Conservation (phyloP, 139 green algal species). For the Desmodesmus armatus region DNA sequence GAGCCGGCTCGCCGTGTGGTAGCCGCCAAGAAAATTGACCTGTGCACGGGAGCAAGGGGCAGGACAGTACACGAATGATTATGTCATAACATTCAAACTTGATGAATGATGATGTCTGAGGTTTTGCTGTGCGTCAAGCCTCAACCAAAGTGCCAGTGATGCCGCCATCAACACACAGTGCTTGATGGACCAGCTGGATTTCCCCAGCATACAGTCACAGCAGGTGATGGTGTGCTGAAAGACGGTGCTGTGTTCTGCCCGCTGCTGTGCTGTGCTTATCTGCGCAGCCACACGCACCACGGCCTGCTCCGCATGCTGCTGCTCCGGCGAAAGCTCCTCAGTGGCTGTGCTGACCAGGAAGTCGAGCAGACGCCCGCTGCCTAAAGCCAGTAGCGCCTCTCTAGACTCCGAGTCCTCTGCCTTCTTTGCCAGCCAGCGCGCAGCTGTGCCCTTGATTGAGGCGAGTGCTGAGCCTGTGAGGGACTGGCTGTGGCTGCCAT, state of each 20-base stretch:
- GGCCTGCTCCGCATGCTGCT: conserved; percentile 43
- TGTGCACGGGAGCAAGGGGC: background rate
- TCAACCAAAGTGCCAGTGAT: too few relatives aligned
- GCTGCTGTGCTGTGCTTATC: too few relatives aligned
- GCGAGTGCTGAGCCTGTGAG: background rate
- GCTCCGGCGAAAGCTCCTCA: conserved; percentile 3
- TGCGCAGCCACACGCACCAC: too few relatives aligned
- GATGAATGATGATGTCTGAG: too few relatives aligned
- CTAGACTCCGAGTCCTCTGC: conserved; percentile 24
- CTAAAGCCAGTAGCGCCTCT: conserved; percentile 51
- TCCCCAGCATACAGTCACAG: too few relatives aligned
- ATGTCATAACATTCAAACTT: too few relatives aligned
- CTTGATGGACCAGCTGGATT: too few relatives aligned
- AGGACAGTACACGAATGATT: background rate
- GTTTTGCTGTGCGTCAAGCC: too few relatives aligned
- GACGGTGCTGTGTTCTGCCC: background rate
- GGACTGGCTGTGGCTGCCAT: background rate
- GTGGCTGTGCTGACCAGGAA: conserved; percentile 57
- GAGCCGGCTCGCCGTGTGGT: conserved; percentile 38
- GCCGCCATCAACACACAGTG: too few relatives aligned
- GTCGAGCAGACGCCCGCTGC: conserved; percentile 57
- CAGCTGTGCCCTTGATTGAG: background rate
- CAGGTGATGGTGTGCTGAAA: too few relatives aligned
- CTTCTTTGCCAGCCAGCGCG: conserved; percentile 33
- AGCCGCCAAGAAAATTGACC: conserved; percentile 23